Evolutionary conservation across 1,284 basidiomycete species (phyloP).

Genomic region (Ganoderma resinaceum): DNA sequence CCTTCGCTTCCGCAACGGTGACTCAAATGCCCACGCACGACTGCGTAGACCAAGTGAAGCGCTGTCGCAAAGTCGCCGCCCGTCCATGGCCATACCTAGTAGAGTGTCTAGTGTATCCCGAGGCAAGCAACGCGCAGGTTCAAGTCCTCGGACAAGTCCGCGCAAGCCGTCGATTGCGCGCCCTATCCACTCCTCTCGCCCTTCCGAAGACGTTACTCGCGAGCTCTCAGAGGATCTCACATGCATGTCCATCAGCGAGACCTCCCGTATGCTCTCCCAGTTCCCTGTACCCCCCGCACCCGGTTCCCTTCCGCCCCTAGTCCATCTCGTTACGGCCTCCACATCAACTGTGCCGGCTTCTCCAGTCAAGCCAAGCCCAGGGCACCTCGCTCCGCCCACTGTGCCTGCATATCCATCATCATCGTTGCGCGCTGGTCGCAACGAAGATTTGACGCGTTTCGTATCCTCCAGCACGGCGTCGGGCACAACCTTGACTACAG

Average conservation of each 20-base stretch:
- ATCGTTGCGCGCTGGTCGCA: conserved; percentile 56
- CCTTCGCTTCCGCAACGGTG: conserved; percentile 23
- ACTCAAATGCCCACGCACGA: conserved; percentile 7
- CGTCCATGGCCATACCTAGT: conserved; percentile 9
- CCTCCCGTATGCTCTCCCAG: conserved; percentile 38
- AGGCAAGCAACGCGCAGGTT: conserved; percentile 32
- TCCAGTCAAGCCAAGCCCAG: conserved; percentile 26
- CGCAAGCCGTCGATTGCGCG: conserved; percentile 28
- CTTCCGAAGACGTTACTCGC: conserved; percentile 43
- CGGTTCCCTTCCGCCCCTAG: conserved; percentile 29
- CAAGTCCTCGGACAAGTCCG: conserved; percentile 42
- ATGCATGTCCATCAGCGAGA: conserved; percentile 36
- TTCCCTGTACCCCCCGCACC: conserved; percentile 37
- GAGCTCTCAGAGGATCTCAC: conserved; percentile 34
- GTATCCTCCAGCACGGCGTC: conserved; percentile 85
- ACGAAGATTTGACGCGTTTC: conserved; percentile 84
- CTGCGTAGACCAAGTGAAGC: conserved; percentile 15
- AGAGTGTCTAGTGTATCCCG: conserved; percentile 21
- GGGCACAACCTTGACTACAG: conserved; percentile 74
- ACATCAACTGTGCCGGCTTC: conserved; percentile 34
- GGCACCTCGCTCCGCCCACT: conserved; percentile 34
- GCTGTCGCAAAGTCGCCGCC: conserved; percentile 17
- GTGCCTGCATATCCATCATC: conserved; percentile 55
- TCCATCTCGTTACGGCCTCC: conserved; percentile 35
- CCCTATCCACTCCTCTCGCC: not conserved